These are phyloP conservation scores for Raffaelea albimanens DNA, from an alignment of 2,329 filamentous ascomycete species.

Conservation along the genomic window DNA sequence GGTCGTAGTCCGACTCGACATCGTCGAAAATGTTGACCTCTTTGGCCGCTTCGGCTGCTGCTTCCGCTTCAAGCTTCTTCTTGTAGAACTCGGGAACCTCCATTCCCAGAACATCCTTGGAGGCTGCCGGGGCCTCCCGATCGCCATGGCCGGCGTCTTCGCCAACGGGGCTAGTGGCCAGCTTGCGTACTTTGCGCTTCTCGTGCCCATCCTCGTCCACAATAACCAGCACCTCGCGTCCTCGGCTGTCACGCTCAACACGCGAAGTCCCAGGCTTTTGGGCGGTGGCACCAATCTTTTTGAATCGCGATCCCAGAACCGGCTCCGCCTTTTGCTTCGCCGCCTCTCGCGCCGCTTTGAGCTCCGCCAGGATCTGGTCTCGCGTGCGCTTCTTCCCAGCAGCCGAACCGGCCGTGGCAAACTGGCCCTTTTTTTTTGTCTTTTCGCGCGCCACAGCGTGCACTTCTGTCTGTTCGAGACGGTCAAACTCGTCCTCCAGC, in stretches of 20 bases:
- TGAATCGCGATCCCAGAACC: constrained; percentile 49
- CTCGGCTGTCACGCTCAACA: constrained; percentile 52
- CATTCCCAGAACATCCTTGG: constrained; percentile 54
- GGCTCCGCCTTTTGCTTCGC: constrained; percentile 43
- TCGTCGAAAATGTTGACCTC: constrained; percentile 58
- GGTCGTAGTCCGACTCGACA: constrained; percentile 58
- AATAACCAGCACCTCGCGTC: constrained; percentile 55
- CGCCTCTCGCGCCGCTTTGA: constrained; percentile 53
- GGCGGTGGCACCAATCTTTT: constrained; percentile 48
- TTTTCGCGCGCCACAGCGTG: constrained; percentile 42
- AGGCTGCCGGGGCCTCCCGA: constrained; percentile 30
- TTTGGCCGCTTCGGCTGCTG: constrained; percentile 41
- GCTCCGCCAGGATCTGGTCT: constrained; percentile 57
- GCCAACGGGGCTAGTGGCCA: constrained; percentile 18
- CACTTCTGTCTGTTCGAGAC: constrained; percentile 45
- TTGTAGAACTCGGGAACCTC: constrained; percentile 52
- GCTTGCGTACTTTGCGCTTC: constrained; percentile 53
- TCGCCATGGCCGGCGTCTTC: constrained; percentile 23
- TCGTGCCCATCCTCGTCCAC: constrained; percentile 58
- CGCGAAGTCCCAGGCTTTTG: constrained; percentile 40
- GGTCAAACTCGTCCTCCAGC: constrained; percentile 58
- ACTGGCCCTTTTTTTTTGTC: constrained; percentile 49
- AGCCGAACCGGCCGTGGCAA: constrained; percentile 41
- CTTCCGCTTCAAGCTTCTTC: constrained; percentile 35
- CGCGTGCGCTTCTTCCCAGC: constrained; percentile 53